These are phyloP conservation scores for Penicillium sp. DNA, from an alignment of 2,329 filamentous ascomycete genomes.

Conservation along the genomic window DNA sequence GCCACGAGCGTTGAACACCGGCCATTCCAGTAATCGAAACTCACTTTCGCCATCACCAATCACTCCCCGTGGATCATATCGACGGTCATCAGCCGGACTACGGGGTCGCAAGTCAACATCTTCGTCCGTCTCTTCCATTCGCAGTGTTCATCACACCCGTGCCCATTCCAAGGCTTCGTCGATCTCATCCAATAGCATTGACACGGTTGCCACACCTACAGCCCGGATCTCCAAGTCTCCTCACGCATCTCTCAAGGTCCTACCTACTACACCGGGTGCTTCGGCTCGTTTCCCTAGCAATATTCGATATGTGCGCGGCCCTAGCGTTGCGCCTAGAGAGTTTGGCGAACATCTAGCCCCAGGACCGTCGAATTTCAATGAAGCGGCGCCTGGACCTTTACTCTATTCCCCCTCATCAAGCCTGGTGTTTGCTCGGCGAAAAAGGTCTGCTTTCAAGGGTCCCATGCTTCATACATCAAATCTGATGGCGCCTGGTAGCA, in stretches of 20 bases:
- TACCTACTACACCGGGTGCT: conserved; percentile 81
- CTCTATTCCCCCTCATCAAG: conserved; percentile 43
- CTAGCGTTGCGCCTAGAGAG: conserved; percentile 30
- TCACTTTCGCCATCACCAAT: conserved; percentile 84
- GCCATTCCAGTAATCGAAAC: conserved; percentile 54
- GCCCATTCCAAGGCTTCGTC: conserved; percentile 93
- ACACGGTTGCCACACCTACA: conserved; percentile 67
- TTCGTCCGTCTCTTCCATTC: conserved; percentile 88
- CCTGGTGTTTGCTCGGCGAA: conserved; percentile 48
- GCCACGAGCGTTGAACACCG: conserved; percentile 37
- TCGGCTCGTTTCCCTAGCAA: conserved; percentile 74
- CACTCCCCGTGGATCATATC: conserved; percentile 82
- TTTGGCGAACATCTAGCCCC: conserved; percentile 23
- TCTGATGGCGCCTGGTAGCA: conserved; percentile 33
- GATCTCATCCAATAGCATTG: conserved; percentile 77
- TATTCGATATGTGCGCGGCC: conserved; percentile 72
- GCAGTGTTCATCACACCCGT: conserved; percentile 85
- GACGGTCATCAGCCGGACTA: conserved; percentile 78
- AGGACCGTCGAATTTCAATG: conserved; percentile 39
- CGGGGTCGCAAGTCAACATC: conserved; percentile 93
- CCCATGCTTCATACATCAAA: conserved; percentile 44
- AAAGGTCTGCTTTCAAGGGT: conserved; percentile 47
- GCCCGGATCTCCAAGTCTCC: conserved; percentile 70
- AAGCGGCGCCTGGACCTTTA: conserved; percentile 36
- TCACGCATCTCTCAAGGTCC: conserved; percentile 89